These are phyloP conservation scores for Pseudofabraea citricarpa DNA, from an alignment of 2,329 filamentous ascomycete species.

Conservation along the genomic window DNA sequence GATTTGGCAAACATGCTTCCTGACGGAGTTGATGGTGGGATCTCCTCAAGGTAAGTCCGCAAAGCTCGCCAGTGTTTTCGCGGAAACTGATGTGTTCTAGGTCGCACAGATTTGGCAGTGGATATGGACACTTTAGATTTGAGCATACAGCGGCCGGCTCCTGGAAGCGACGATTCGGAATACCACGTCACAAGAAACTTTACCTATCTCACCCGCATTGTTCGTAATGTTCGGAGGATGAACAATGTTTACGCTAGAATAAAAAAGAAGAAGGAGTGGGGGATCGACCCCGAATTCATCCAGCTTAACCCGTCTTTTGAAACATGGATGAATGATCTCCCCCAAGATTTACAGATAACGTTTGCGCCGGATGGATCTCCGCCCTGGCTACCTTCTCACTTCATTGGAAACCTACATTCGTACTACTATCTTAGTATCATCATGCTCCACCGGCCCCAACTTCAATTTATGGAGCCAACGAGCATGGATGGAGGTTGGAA, in stretches of 20 bases:
- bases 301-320: slow-evolving; percentile 73
- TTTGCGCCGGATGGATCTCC: slow-evolving; percentile 75
- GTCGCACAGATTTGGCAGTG: slow-evolving; percentile 74
- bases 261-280: slow-evolving; percentile 79
- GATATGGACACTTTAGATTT: slow-evolving; percentile 73
- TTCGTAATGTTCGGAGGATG: slow-evolving; percentile 73
- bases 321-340: slow-evolving; percentile 72
- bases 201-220: slow-evolving; percentile 71
- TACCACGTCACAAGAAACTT: slow-evolving; percentile 78
- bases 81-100: slow-evolving; percentile 34
- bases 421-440: slow-evolving; percentile 86
- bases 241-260: slow-evolving; percentile 70
- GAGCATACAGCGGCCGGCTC: slow-evolving; percentile 55
- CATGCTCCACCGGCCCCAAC: slow-evolving; percentile 80
- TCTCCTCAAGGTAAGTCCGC: slow-evolving; percentile 73
- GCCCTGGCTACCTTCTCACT: slow-evolving; percentile 82
- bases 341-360: slow-evolving; percentile 69
- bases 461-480: slow-evolving; percentile 72
- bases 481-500: slow-evolving; percentile 73
- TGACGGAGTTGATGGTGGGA: slow-evolving; percentile 88
- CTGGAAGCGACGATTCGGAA: slow-evolving; percentile 70
- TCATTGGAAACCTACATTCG: slow-evolving; percentile 81
- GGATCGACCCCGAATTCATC: slow-evolving; percentile 76
- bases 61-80: background rate
- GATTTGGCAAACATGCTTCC: slow-evolving; percentile 84